A percentile compares a stretch with the other conserved stretches of the same genome.
phyloP scores from a whole-genome alignment of 768 basidiomycete genomes.

The Tricholoma hemisulphureum region DNA sequence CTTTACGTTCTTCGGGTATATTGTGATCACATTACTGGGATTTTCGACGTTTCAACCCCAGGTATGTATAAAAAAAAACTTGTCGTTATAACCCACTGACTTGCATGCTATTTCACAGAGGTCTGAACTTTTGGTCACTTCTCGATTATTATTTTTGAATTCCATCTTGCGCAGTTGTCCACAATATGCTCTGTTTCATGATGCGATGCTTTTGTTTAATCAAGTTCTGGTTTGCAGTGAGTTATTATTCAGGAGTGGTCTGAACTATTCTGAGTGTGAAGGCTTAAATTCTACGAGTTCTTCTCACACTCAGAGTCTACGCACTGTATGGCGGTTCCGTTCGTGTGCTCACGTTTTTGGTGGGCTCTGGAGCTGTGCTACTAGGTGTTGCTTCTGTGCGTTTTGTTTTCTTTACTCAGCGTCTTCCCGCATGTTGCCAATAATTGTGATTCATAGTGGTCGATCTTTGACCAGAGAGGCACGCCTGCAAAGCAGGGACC shows the following conservation, averaged over 20 bases:
- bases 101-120: constrained; percentile 9
- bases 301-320: constrained; percentile 47
- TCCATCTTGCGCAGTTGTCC: constrained; percentile 34
- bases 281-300: constrained; percentile 25
- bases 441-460: constrained; percentile 33
- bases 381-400: constrained; percentile 36
- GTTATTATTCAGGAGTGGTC: constrained; percentile 14
- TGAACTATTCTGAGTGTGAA: not conserved
- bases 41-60: constrained; percentile 25
- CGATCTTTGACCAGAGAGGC: constrained; percentile 39
- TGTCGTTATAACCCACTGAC: not conserved
- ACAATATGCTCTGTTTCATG: constrained; percentile 37
- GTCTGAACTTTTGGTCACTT: constrained; percentile 6
- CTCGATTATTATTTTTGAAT: not conserved
- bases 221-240: constrained; percentile 48
- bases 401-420: constrained; percentile 7
- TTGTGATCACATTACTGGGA: constrained; percentile 28
- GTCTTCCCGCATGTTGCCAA: not conserved
- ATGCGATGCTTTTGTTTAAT: constrained; percentile 39
- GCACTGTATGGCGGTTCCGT: constrained; percentile 47
- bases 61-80: constrained; percentile 19
- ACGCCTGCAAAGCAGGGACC: constrained; percentile 17
- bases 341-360: constrained; percentile 35
- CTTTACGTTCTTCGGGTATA: constrained; percentile 40
- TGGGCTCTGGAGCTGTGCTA: constrained; percentile 32